Base-by-base conservation (phyloP, 2,329 filamentous ascomycete genomes). In the Botrytis byssoidea region DNA sequence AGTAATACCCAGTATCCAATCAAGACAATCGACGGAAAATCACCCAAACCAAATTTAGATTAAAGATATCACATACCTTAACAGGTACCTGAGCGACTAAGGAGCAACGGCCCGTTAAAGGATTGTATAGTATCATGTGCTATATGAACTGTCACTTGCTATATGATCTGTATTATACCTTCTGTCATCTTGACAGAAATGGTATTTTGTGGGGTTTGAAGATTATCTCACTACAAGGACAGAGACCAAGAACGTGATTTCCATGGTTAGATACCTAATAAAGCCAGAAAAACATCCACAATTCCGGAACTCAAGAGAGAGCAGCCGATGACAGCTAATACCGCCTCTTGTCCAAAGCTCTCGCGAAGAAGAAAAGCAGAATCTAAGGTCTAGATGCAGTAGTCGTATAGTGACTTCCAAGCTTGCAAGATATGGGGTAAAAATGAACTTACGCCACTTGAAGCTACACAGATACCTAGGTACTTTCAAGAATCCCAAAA, bases 41-140 rank as follows among this genome's bases (percentile, higher is more conserved):
- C 37, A 32, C 25, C 37, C 40, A 35, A 48, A 48, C 72, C 37
- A 2, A 44, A 16, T 35, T 59, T 69, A 57, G n/a, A 74, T 74
- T 74, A 51, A 51, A 61, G 40, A 44, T 8, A 44, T 32, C n/a
- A 35, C 25, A 44, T 46, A 35, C 48, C 20, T 25, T 40, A 1
- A 42, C 12, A 57, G 57, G 67, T 63, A 70, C 44, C 20, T 35
- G 42, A 44, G 51, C 70, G 32, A 59, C 66, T 70, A 64, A 59
- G 72, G 67, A 73, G 66, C 59, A 65, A 42, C 72, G 72, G 72
- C 44, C 72, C 72, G 72, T 63, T 32, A 25, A 29, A 71, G 44
- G 46, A 57, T 32, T 32, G 40, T 46, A 25, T 71, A 37, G 25
- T 37, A 73, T 70, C 67, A 70, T 73, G 72, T 73, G 72, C 40